Conservation (phyloP, 108 stramenopile species). For the Cyclotella baltica region DNA sequence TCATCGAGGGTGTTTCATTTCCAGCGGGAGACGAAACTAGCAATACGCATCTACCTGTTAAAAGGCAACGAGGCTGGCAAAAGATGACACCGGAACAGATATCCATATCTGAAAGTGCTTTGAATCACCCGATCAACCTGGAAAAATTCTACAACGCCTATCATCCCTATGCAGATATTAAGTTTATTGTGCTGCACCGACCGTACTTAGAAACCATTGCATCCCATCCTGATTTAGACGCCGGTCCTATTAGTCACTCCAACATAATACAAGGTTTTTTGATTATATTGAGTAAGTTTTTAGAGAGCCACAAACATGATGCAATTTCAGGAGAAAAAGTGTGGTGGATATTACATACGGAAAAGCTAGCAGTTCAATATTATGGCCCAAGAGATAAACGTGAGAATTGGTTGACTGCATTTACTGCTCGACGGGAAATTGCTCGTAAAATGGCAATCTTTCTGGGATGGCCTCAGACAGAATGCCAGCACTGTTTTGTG, state of each 20-base stretch:
- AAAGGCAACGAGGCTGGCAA: slow-evolving; percentile 16
- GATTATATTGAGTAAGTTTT: slow-evolving; percentile 22
- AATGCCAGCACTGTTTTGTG: background rate
- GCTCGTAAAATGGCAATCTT: background rate
- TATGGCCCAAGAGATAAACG: slow-evolving; percentile 8
- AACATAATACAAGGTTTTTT: slow-evolving; percentile 30
- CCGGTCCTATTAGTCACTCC: slow-evolving; percentile 11
- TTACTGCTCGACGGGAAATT: background rate
- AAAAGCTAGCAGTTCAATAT: slow-evolving; percentile 13
- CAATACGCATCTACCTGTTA: slow-evolving; percentile 1
- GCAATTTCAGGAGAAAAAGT: slow-evolving; percentile 5
- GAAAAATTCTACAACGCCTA: slow-evolving; percentile 28
- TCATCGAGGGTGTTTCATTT: slow-evolving; percentile 27
- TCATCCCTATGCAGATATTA: slow-evolving; percentile 30
- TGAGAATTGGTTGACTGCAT: background rate
- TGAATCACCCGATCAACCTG: slow-evolving; percentile 27
- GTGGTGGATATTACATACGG: slow-evolving; percentile 22
- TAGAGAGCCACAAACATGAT: slow-evolving; percentile 17
- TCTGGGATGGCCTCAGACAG: slow-evolving; percentile 2
- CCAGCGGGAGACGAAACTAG: slow-evolving; percentile 13
- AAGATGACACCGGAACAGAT: slow-evolving; percentile 24
- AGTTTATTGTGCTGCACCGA: slow-evolving; percentile 36
- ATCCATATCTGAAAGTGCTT: slow-evolving; percentile 6
- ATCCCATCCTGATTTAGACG: slow-evolving; percentile 22
- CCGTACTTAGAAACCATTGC: slow-evolving; percentile 31